These are phyloP conservation scores for Ceratocystis eucalypticola DNA, from an alignment of 2,329 filamentous ascomycete genomes.

Conservation along the genomic window DNA sequence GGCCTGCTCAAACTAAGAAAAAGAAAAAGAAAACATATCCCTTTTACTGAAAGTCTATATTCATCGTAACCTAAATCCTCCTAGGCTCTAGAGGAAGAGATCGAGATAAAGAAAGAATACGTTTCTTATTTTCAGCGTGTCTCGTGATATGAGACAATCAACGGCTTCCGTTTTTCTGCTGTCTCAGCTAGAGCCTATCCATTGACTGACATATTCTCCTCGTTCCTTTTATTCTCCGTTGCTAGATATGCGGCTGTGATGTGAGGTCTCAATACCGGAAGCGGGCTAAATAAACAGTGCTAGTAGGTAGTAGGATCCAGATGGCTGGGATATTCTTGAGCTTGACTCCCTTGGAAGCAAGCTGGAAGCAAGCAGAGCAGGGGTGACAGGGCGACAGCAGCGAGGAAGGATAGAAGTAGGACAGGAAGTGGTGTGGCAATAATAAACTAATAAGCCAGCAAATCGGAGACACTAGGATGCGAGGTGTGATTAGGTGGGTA, in stretches of 20 bases:
- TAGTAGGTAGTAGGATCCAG: background rate
- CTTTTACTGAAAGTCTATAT: background rate
- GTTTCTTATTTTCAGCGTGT: background rate
- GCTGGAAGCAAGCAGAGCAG: background rate
- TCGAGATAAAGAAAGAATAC: background rate
- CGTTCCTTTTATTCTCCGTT: background rate
- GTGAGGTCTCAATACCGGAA: background rate
- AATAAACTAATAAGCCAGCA: background rate
- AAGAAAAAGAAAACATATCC: background rate
- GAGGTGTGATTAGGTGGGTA: background rate
- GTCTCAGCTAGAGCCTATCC: background rate
- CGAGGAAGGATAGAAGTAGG: background rate
- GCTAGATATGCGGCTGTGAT: background rate
- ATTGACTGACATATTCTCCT: background rate
- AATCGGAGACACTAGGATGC: background rate
- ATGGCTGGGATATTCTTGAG: background rate
- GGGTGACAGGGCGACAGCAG: background rate
- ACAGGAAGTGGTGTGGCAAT: background rate
- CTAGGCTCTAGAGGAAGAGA: background rate
- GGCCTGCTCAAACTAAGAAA: background rate
- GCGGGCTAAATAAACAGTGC: background rate
- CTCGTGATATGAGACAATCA: background rate
- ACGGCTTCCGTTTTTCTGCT: background rate
- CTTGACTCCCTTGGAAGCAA: background rate
- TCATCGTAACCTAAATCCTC: background rate